These are phyloP conservation scores for Musa schizocarpa DNA, from an alignment of 176 grass and related monocot species.

Conservation along the genomic window DNA sequence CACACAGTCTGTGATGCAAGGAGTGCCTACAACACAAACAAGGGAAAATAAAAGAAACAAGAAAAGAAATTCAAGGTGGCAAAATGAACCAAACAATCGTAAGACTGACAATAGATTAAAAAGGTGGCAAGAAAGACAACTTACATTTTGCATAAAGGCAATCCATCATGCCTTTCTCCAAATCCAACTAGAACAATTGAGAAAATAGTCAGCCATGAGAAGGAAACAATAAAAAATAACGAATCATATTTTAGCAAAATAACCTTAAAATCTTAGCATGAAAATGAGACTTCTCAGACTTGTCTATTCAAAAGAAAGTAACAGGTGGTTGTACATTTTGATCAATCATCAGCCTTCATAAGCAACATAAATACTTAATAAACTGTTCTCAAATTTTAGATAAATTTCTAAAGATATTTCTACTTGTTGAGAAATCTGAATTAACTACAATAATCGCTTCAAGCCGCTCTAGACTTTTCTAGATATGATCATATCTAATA, in stretches of 20 bases:
- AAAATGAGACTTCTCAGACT: neutral
- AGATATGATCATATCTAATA: no score
- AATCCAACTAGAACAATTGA: conserved; percentile 55
- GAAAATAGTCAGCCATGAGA: conserved; percentile 10
- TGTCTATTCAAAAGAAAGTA: no score
- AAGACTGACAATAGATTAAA: neutral
- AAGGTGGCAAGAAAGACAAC: neutral
- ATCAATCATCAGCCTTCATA: no score
- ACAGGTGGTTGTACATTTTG: no score
- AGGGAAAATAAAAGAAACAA: conserved; percentile 6
- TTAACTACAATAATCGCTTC: no score
- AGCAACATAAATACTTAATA: no score
- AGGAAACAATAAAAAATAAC: neutral
- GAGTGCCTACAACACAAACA: conserved; percentile 49
- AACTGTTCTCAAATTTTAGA: no score
- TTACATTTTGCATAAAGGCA: conserved; percentile 99
- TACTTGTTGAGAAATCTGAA: no score
- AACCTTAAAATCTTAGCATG: neutral
- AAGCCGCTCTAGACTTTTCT: no score
- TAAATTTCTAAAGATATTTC: no score
- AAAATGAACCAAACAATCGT: conserved; percentile 13
- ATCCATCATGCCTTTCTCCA: conserved; percentile 99
- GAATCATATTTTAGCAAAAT: neutral
- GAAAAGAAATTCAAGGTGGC: neutral
- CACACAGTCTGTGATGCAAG: conserved; percentile 86